Base-by-base conservation (phyloP, 495 filamentous ascomycete species). In the Penicillium simplicissimum region DNA sequence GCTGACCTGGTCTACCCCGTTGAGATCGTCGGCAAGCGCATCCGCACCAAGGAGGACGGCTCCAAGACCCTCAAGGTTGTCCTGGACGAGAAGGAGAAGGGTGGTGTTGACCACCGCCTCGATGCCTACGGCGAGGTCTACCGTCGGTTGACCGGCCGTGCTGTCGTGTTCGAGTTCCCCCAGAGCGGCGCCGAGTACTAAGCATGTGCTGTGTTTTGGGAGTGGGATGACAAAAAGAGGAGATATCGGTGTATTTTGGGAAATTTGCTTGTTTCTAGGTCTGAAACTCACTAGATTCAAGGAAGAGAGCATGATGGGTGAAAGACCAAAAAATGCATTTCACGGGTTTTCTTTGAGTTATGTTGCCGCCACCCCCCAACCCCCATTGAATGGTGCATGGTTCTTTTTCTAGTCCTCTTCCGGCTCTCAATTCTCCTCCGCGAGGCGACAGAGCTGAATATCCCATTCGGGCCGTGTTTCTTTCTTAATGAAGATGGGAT, bases 91-190 rank as follows among this genome's bases (percentile, higher is more conserved):
- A 98, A 98, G 92, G 95, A 98, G 91, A 89, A 92, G 71, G 93
- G 94, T 70, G 91, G 91, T 76, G 93, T 98, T 67, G 95, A 98
- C 86, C 96, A 97, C 86, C 87, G 95, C 77, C 89, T 98, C 67
- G 95, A 98, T 80, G 97, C 95, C 71, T 98, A 97, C 84, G 92
- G 90, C 59, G 95, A 97, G 87, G 95, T 98, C 72, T 98, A 98
- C 87, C 89, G 89, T 76, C 88, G 90, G 61, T 82, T 98, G 74
- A 98, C 95, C 48, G 95, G 95, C 81, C 93, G 94, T 78, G 82
- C 84, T 69, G 95, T 98, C 65, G 83, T 85, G 74, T 98, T 98
- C 79, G 95, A 98, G 89, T 98, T 98, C 85, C 95, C 95, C 64
- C 87, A 92, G 84, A 86, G 85, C 73, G 84, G 84, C 67, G 74